Evolutionary conservation across 164 flowering plant genomes (phyloP), one percentile per base, ranked within the genome.

Genomic region (Tinospora cordifolia): DNA sequence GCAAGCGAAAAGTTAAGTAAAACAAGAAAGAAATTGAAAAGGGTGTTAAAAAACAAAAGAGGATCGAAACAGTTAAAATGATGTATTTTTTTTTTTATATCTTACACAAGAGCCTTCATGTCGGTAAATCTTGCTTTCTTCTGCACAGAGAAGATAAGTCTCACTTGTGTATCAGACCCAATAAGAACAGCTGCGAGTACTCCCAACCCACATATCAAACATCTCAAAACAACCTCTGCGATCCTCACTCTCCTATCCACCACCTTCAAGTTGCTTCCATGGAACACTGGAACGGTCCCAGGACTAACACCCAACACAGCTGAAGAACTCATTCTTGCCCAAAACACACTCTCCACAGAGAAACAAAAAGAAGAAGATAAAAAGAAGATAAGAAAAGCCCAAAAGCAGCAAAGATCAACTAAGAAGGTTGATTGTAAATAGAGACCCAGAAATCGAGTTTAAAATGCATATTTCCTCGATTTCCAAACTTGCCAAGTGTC

Each of bases 51-150:
- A n/a, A n/a, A 14, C 26, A 66, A 14, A 21, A 5, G 41, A 41
- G 9, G 5, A 15, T 65, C 44, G 36, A 44, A 57, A 68, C 2
- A 60, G 38, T 46, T 10, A 46, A 27, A 58, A 26, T 8, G 69
- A 15, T 47, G 6, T 21, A 30, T 12, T 0, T 13, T 25, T 19
- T 46, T 47, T 0, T 3, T 19, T 39, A 59, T 8, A 69, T 14
- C 88, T 81, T 84, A 93, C 98, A 90, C 88, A 58, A 91, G 88
- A 70, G 97, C 85, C 84, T 85, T 91, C 97, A 93, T 89, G 83
- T 91, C 93, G 24, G 96, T 91, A 71, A 84, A 91, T 64, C 76
- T 84, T 30, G 98, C 97, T 74, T 73, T 84, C 86, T 90, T 93
- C 36, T 75, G 74, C 58, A 93, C 77, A 0, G 91, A 60, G 79